phyloP scores from a whole-genome alignment of 2,329 filamentous ascomycete genomes.

The Colletotrichum tropicicola region DNA sequence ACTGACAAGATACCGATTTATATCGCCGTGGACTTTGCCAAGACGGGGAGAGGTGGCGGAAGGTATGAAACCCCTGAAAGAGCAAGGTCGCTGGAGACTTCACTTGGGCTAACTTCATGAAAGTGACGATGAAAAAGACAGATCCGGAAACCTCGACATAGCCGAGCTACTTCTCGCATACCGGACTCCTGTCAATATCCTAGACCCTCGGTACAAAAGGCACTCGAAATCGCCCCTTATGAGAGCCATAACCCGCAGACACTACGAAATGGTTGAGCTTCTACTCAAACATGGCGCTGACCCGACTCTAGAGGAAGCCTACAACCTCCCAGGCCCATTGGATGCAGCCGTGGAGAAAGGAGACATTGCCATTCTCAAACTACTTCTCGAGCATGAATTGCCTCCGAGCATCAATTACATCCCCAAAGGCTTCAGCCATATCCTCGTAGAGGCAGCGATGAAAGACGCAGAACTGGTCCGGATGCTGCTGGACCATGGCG shows the following conservation, averaged over 20 bases:
- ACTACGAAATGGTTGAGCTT: slow-evolving; percentile 30
- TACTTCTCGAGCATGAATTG: slow-evolving; percentile 30
- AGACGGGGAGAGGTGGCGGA: not conserved
- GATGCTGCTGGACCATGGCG: slow-evolving; percentile 32
- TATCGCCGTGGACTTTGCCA: not conserved
- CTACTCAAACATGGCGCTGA: slow-evolving; percentile 35
- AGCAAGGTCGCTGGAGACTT: not conserved
- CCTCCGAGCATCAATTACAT: slow-evolving; percentile 31
- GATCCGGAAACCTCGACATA: slow-evolving; percentile 15
- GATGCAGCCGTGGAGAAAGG: slow-evolving; percentile 6
- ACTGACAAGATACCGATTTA: slow-evolving; percentile 4
- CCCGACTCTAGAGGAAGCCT: slow-evolving; percentile 34
- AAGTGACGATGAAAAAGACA: not conserved
- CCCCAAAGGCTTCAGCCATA: slow-evolving; percentile 9
- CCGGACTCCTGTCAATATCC: slow-evolving; percentile 13
- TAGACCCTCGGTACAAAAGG: not conserved
- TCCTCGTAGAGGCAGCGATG: slow-evolving; percentile 17
- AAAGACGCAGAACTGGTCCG: slow-evolving; percentile 26
- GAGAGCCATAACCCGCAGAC: slow-evolving; percentile 1
- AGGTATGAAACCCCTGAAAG: not conserved
- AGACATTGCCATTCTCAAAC: slow-evolving; percentile 19
- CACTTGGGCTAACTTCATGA: not conserved
- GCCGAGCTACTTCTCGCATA: slow-evolving; percentile 21
- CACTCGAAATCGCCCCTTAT: slow-evolving; percentile 19
- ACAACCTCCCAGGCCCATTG: slow-evolving; percentile 24